Percentiles rank a stretch among this genome's conserved stretches.
Conservation (phyloP, 225 moss, liverwort and hornwort species). For the Physcomitrellopsis africana region DNA sequence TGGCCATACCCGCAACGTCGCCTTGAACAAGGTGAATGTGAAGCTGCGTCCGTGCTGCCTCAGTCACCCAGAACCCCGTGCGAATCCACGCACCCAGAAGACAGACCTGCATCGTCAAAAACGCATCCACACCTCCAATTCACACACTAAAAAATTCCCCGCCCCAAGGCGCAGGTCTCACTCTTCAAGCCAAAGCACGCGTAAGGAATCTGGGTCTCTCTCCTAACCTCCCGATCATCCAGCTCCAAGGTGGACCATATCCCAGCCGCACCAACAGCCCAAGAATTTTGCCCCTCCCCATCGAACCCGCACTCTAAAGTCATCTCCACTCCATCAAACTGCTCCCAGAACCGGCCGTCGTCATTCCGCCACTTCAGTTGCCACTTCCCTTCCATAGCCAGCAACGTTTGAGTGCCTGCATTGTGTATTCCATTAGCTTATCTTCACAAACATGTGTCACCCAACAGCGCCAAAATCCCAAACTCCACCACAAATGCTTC, state of each 20-base stretch:
- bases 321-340: slow-evolving; percentile 75
- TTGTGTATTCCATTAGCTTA: neutral
- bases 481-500: neutral
- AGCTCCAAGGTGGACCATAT: slow-evolving; percentile 75
- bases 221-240: slow-evolving; percentile 85
- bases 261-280: slow-evolving; percentile 86
- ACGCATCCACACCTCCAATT: slow-evolving; percentile 8
- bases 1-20: slow-evolving; percentile 32
- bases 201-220: neutral
- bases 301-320: slow-evolving; percentile 78
- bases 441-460: neutral
- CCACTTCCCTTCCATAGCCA: slow-evolving; percentile 91
- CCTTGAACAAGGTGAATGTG: slow-evolving; percentile 49
- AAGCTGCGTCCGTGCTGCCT: slow-evolving; percentile 54
- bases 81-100: slow-evolving; percentile 85
- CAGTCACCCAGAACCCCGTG: slow-evolving; percentile 83
- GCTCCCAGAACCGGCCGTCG: slow-evolving; percentile 72
- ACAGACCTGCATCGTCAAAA: slow-evolving; percentile 49
- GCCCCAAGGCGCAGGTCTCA: neutral
- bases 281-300: slow-evolving; percentile 49
- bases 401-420: slow-evolving; percentile 70
- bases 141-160: neutral
- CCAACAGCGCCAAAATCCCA: neutral
- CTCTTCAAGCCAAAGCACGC: neutral
- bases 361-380: slow-evolving; percentile 65